phyloP scores from a whole-genome alignment of 257 asterid genomes.

The Salvia miltiorrhiza region DNA sequence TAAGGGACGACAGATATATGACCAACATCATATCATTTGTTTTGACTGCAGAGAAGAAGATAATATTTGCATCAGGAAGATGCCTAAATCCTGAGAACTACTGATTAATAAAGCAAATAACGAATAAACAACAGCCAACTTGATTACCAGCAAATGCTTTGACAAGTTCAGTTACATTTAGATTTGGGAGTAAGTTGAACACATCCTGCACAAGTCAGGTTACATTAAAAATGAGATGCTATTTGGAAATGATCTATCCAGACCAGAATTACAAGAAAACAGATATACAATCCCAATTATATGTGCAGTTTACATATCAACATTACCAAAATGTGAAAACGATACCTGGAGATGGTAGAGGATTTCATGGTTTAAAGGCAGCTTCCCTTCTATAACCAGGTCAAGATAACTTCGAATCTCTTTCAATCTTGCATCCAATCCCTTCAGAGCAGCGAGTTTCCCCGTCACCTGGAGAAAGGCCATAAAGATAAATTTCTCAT shows the following conservation, averaged over 20 bases:
- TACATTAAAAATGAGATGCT: conserved; percentile 9
- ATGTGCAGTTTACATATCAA: not conserved
- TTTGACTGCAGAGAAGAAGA: conserved; percentile 54
- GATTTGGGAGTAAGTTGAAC: conserved; percentile 87
- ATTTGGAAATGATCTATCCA: not conserved
- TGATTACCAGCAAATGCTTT: conserved; percentile 80
- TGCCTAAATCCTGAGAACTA: not conserved
- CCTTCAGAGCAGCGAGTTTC: conserved; percentile 90
- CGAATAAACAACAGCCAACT: not conserved
- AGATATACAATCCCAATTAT: not conserved
- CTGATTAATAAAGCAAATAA: not conserved
- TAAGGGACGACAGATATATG: conserved; percentile 86
- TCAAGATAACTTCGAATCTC: conserved; percentile 85
- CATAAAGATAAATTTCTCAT: not conserved
- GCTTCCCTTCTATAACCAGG: conserved; percentile 81
- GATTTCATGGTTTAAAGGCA: conserved; percentile 93
- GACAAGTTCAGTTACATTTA: conserved; percentile 71
- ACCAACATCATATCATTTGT: conserved; percentile 98
- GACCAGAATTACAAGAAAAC: not conserved
- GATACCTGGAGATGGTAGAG: conserved; percentile 91
- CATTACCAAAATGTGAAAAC: not conserved
- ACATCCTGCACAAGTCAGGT: conserved; percentile 62
- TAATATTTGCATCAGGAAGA: not conserved
- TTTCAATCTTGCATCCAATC: conserved; percentile 85
- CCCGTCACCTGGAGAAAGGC: conserved; percentile 73